Conservation (phyloP, 495 filamentous ascomycete genomes). For the Penicillium dipodomyicola region DNA sequence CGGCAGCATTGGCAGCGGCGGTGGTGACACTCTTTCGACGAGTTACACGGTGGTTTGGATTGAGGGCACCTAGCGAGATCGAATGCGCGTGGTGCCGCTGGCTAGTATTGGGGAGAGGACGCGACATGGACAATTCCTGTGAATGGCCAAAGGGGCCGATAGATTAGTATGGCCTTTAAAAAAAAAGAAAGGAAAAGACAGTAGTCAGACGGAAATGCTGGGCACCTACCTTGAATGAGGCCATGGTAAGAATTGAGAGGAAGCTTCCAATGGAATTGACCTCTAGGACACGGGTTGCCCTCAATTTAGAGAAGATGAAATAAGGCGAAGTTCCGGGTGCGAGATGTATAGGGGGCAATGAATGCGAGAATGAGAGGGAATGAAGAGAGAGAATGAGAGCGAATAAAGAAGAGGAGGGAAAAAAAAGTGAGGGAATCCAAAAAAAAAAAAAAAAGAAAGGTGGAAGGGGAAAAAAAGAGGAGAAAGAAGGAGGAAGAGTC, state of each 20-base stretch:
- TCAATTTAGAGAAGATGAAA: slow-evolving; percentile 32
- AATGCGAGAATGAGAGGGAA: slow-evolving; percentile 11
- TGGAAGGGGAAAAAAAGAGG: slow-evolving; percentile 21
- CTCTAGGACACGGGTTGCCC: slow-evolving; percentile 20
- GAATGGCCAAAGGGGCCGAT: slow-evolving; percentile 16
- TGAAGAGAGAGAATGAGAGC: slow-evolving; percentile 15
- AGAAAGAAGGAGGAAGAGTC: slow-evolving; percentile 25
- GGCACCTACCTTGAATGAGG: slow-evolving; percentile 46
- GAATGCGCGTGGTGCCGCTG: slow-evolving; percentile 81
- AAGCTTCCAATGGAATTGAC: slow-evolving; percentile 37
- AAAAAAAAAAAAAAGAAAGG: slow-evolving; percentile 27
- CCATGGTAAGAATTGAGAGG: slow-evolving; percentile 37
- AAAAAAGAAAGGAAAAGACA: background rate
- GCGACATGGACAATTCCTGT: slow-evolving; percentile 49
- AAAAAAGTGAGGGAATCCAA: slow-evolving; percentile 13
- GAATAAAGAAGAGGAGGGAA: slow-evolving; percentile 13
- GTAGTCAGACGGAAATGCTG: background rate
- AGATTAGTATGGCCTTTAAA: slow-evolving; percentile 15
- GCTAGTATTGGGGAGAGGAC: slow-evolving; percentile 47
- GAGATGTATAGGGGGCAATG: slow-evolving; percentile 8
- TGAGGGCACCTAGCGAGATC: slow-evolving; percentile 73
- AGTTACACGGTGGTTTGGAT: slow-evolving; percentile 78
- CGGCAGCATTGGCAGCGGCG: slow-evolving; percentile 68
- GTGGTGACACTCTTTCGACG: slow-evolving; percentile 92
- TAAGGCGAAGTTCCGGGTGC: slow-evolving; percentile 19